A percentile compares a stretch with the other conserved stretches of the same genome.
phyloP scores from a whole-genome alignment of 2,329 filamentous ascomycete genomes.

The Exophiala calicioides region DNA sequence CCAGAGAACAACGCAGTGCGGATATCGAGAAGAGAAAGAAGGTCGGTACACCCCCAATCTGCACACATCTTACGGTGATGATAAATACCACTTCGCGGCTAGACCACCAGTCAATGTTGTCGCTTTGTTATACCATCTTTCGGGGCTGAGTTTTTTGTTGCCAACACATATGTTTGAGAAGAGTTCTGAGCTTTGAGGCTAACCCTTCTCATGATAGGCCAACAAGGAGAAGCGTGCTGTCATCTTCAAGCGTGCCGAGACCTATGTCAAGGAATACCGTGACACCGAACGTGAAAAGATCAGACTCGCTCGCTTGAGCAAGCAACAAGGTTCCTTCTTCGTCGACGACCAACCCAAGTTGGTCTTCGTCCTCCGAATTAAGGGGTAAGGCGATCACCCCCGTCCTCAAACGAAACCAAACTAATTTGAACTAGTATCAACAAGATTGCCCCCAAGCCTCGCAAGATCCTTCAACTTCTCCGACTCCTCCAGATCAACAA shows the following conservation, averaged over 20 bases:
- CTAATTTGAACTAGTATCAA: constrained; percentile 75
- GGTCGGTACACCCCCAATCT: constrained; percentile 61
- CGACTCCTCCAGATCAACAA: constrained; percentile 99
- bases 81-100: constrained; percentile 86
- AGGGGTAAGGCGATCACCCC: constrained; percentile 64
- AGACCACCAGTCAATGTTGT: constrained; percentile 96
- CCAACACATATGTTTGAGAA: background rate
- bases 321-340: constrained; percentile 90
- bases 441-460: constrained; percentile 99
- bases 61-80: constrained; percentile 67
- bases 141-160: constrained; percentile 72
- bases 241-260: constrained; percentile 99
- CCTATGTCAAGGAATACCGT: constrained; percentile 99
- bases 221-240: constrained; percentile 98
- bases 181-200: constrained; percentile 35
- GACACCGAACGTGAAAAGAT: constrained; percentile 98
- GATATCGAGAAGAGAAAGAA: constrained; percentile 85
- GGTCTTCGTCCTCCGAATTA: constrained; percentile 98
- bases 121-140: constrained; percentile 97
- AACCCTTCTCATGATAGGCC: constrained; percentile 59
- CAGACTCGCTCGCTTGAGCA: constrained; percentile 83
- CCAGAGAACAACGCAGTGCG: constrained; percentile 81
- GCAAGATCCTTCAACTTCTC: constrained; percentile 99
- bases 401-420: background rate
- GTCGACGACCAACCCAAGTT: constrained; percentile 93